Percentiles rank a stretch among this genome's conserved stretches.
Conservation (phyloP, 2,329 filamentous ascomycete genomes). For the Emergomyces orientalis region DNA sequence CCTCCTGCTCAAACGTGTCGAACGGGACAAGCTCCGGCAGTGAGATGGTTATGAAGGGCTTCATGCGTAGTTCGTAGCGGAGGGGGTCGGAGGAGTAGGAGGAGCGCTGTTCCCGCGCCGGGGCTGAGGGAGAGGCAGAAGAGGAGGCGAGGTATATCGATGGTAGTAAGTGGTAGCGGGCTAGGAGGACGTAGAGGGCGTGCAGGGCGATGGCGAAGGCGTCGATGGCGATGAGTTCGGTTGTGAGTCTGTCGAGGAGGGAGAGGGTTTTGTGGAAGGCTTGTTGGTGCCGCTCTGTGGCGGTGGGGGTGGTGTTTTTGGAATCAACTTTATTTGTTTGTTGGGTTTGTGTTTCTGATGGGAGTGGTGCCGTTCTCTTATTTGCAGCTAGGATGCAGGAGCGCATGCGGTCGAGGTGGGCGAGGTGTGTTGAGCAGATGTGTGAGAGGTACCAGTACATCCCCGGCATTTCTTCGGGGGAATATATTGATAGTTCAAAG, state of each 20-base stretch:
- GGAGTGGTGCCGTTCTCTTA: slow-evolving; percentile 20
- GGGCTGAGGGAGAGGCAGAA: slow-evolving; percentile 21
- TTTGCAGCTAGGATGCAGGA: slow-evolving; percentile 46
- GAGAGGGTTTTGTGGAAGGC: slow-evolving; percentile 35
- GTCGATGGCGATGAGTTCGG: slow-evolving; percentile 56
- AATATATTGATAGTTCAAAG: slow-evolving; percentile 87
- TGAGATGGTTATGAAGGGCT: slow-evolving; percentile 62
- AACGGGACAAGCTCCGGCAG: slow-evolving; percentile 59
- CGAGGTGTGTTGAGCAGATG: slow-evolving; percentile 56
- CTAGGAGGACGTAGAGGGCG: slow-evolving; percentile 57
- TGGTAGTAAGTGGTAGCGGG: slow-evolving; percentile 45
- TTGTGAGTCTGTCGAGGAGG: slow-evolving; percentile 51
- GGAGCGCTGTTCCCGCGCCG: slow-evolving; percentile 31
- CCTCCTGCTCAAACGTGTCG: slow-evolving; percentile 47
- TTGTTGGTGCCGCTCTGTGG: slow-evolving; percentile 20
- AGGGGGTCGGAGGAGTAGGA: slow-evolving; percentile 56
- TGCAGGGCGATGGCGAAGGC: slow-evolving; percentile 44
- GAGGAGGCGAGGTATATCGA: slow-evolving; percentile 42
- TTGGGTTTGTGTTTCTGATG: slow-evolving; percentile 6
- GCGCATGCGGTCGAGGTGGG: slow-evolving; percentile 65
- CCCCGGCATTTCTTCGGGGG: slow-evolving; percentile 68
- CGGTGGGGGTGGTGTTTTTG: neutral
- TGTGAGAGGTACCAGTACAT: slow-evolving; percentile 90
- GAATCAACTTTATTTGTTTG: slow-evolving; percentile 6
- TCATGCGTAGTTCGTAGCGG: slow-evolving; percentile 78